phyloP scores from a whole-genome alignment of 495 filamentous ascomycete genomes.

The Oidiodendron maius region DNA sequence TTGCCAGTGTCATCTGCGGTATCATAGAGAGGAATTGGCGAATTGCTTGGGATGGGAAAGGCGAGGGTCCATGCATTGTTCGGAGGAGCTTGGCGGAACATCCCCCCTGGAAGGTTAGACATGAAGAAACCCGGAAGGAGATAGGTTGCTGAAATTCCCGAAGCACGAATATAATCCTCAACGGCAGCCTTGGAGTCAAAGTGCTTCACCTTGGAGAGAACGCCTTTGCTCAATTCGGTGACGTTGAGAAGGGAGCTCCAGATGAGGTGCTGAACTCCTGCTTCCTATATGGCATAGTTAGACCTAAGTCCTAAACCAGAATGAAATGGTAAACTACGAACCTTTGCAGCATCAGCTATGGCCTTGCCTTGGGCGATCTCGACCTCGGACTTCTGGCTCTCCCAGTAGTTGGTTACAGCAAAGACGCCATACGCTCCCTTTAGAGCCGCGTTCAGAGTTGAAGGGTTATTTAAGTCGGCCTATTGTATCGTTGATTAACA shows the following conservation, averaged over 20 bases:
- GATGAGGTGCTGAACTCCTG: conserved; percentile 44
- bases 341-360: conserved; percentile 47
- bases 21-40: conserved; percentile 48
- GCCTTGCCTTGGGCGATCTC: conserved; percentile 52
- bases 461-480: conserved; percentile 45
- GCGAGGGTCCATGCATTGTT: conserved; percentile 34
- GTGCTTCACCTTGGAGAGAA: conserved; percentile 46
- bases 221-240: conserved; percentile 35
- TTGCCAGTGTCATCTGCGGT: conserved; percentile 47
- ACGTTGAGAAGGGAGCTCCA: conserved; percentile 37
- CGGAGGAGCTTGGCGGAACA: conserved; percentile 24
- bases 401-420: conserved; percentile 53
- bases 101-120: conserved; percentile 37
- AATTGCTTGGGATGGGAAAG: conserved; percentile 32
- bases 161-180: conserved; percentile 46
- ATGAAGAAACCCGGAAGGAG: conserved; percentile 56
- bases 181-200: conserved; percentile 58
- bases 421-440: conserved; percentile 50
- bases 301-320: background rate
- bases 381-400: conserved; percentile 35
- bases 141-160: conserved; percentile 45
- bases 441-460: conserved; percentile 43
- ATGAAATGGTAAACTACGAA: conserved; percentile 13
- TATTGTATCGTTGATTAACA: conserved; percentile 3
- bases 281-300: conserved; percentile 22